Evolutionary conservation across 345 rosid species (phyloP), one percentile per base, ranked within the genome.

Genomic region (Arabidopsis suecica): DNA sequence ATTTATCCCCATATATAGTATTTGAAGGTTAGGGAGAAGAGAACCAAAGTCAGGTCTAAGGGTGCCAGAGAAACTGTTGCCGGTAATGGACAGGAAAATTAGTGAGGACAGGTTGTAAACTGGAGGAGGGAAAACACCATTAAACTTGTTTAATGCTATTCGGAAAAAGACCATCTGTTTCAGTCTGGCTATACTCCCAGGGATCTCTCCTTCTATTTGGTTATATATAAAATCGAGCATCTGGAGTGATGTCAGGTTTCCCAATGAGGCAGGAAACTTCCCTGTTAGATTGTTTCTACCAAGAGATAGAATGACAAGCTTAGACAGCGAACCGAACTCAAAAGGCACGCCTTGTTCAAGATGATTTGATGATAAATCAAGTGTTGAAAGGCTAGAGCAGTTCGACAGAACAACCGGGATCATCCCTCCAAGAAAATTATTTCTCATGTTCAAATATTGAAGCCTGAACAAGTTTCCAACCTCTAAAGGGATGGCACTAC

Each of bases 131-230:
- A 77, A 70, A 34, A 71, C 45, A 56, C 76, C 80, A 37, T 41
- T 22, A 28, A 77, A 77, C 33, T 45, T 55, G 61, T 77, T 77
- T 22, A 38, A 10, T 22, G 80, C 71, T 70, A 77, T 63, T 54
- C 71, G 16, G 45, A 77, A 64, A 65, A 22, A 70, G 12, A 64
- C 60, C 59, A 70, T 70, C 28, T 63, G 71, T 63, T 53, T 62
- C 71, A 77, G 59, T 45, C 61, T 45, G 3, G 34, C 76, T 40
- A 77, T 63, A 58, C 51, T 47, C n/a, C 12, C 66, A 5, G 71
- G 75, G 38, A 77, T 47, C 59, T 70, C 80, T 63, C 81, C 78
- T 66, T 72, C 73, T 22, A 78, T 7, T 30, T 66, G 48, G 69
- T 78, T 78, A 37, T 57, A 58, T 32, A 32, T 60, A 40, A 78